Percentiles rank a stretch among this genome's conserved stretches.
Evolutionary conservation across 2,329 filamentous ascomycete genomes (phyloP).

Genomic region (Botrytis byssoidea): DNA sequence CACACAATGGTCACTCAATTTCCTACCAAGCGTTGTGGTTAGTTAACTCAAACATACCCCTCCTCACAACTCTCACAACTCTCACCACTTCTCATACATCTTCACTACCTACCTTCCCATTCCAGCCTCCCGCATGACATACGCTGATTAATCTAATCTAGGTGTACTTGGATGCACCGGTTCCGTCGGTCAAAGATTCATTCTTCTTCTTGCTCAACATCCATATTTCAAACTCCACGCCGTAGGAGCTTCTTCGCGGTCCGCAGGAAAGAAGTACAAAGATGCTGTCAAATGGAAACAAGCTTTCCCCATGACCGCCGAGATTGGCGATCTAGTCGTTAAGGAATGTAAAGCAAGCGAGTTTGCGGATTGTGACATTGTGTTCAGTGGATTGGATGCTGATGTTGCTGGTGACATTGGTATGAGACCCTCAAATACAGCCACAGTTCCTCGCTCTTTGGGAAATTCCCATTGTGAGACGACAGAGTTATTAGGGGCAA

Average conservation of each 20-base stretch:
- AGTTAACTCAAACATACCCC: slow-evolving; percentile 24
- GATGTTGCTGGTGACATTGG: slow-evolving; percentile 91
- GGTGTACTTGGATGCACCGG: slow-evolving; percentile 88
- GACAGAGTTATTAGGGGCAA: background rate
- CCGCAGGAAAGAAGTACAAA: slow-evolving; percentile 89
- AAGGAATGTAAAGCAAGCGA: slow-evolving; percentile 79
- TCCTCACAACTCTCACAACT: slow-evolving; percentile 10
- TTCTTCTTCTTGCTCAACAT: slow-evolving; percentile 85
- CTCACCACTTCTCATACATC: background rate
- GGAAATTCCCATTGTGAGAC: background rate
- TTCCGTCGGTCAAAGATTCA: slow-evolving; percentile 92
- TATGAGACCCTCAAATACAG: slow-evolving; percentile 43
- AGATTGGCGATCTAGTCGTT: slow-evolving; percentile 76
- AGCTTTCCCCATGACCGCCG: slow-evolving; percentile 72
- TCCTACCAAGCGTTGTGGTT: slow-evolving; percentile 55
- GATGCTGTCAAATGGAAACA: slow-evolving; percentile 97
- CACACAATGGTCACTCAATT: slow-evolving; percentile 40
- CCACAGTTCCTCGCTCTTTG: background rate
- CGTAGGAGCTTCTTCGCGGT: slow-evolving; percentile 84
- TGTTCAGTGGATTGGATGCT: slow-evolving; percentile 90
- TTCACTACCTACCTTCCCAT: background rate
- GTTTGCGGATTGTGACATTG: slow-evolving; percentile 86
- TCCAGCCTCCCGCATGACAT: background rate
- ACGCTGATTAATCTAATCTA: slow-evolving; percentile 35
- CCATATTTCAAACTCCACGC: slow-evolving; percentile 84